Evolutionary conservation across 805 yeast species (phyloP).

Genomic region (Candida taoyuanica): DNA sequence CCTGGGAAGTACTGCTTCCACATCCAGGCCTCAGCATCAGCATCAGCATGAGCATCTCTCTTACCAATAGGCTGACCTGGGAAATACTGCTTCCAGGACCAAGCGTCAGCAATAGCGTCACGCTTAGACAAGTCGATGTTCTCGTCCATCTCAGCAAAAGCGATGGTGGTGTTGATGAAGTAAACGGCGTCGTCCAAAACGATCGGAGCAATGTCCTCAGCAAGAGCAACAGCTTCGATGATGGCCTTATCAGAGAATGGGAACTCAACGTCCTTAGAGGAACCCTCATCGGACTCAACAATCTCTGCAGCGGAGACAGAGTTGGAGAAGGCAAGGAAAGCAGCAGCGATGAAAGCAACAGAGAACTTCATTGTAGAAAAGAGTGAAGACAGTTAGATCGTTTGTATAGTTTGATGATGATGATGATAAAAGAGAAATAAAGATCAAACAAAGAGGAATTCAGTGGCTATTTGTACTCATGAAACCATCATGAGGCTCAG

Average conservation of each 20-base stretch:
- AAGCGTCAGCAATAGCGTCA: slow-evolving; percentile 22
- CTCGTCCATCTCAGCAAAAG: slow-evolving; percentile 14
- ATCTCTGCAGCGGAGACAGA: slow-evolving; percentile 9
- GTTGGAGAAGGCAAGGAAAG: slow-evolving; percentile 12
- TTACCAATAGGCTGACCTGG: slow-evolving; percentile 21
- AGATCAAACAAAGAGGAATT: not conserved
- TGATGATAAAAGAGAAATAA: not conserved
- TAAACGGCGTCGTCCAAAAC: slow-evolving; percentile 22
- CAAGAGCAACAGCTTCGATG: slow-evolving; percentile 24
- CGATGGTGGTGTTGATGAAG: slow-evolving; percentile 26
- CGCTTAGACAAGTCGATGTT: slow-evolving; percentile 19
- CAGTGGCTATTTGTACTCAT: not conserved
- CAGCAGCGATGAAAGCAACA: slow-evolving; percentile 12
- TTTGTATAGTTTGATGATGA: not conserved
- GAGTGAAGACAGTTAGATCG: no score
- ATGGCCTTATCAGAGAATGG: slow-evolving; percentile 27
- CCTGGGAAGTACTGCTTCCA: slow-evolving; percentile 19
- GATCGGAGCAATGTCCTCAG: slow-evolving; percentile 23
- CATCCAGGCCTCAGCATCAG: slow-evolving; percentile 22
- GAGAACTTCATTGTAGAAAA: slow-evolving; percentile 20
- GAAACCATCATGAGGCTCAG: no score
- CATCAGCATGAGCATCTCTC: slow-evolving; percentile 19
- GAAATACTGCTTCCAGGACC: slow-evolving; percentile 19
- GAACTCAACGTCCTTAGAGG: slow-evolving; percentile 21
- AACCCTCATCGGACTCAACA: slow-evolving; percentile 8